Evolutionary conservation across 805 yeast genomes (phyloP).

Genomic region (Ogataea philodendri): DNA sequence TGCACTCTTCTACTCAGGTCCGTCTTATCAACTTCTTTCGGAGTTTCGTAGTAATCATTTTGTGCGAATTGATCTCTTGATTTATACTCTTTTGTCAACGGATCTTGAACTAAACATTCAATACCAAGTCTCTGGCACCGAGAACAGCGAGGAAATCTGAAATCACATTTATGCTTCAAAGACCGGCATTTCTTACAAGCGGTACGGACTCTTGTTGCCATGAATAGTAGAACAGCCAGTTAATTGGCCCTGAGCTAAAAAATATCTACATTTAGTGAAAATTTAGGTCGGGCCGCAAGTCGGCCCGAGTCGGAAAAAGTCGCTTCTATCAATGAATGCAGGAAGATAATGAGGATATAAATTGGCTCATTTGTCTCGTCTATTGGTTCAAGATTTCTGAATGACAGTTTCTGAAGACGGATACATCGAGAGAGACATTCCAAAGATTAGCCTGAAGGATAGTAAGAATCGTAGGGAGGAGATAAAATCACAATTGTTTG

Average conservation of each 20-base stretch:
- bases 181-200: conserved; percentile 29
- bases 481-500: conserved; percentile 30
- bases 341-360: too few species aligned
- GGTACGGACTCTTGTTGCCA: conserved; percentile 16
- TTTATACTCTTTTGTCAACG: conserved; percentile 13
- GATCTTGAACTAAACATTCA: conserved; percentile 22
- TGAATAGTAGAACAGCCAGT: too few species aligned
- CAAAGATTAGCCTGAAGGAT: conserved; percentile 31
- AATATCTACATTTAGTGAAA: too few species aligned
- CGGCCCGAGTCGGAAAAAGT: conserved; percentile 8
- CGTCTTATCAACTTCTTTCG: neutral
- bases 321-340: too few species aligned
- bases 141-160: conserved; percentile 24
- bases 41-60: neutral
- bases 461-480: conserved; percentile 30
- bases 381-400: neutral
- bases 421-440: conserved; percentile 26
- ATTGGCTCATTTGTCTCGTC: neutral
- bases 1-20: conserved; percentile 1
- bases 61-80: conserved; percentile 8
- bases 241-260: too few species aligned
- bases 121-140: conserved; percentile 19
- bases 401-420: conserved; percentile 12
- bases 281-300: neutral
- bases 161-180: conserved; percentile 27